A percentile compares a stretch with the other conserved stretches of the same genome.
Evolutionary conservation across 768 basidiomycete genomes (phyloP).

Genomic region (Calocybe gangraenosa): DNA sequence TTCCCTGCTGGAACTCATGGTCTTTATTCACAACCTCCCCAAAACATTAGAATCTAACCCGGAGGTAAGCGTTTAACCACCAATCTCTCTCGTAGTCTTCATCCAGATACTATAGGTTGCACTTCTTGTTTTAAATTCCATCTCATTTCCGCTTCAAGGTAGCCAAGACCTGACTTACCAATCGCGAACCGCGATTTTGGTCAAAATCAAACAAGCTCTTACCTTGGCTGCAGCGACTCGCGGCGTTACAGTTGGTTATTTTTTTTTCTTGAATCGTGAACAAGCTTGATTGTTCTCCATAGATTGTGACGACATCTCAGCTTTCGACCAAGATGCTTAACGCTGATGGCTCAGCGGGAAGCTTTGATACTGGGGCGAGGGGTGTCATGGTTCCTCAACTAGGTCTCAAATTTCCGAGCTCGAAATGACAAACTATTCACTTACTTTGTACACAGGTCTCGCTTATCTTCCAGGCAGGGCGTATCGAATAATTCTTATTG

Average conservation of each 20-base stretch:
- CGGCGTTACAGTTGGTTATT: slow-evolving; percentile 42
- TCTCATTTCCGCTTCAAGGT: slow-evolving; percentile 65
- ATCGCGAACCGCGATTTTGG: slow-evolving; percentile 41
- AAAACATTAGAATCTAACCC: slow-evolving; percentile 39
- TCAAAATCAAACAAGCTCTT: slow-evolving; percentile 49
- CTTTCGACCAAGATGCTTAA: slow-evolving; percentile 65
- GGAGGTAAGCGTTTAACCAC: slow-evolving; percentile 32
- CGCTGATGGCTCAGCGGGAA: slow-evolving; percentile 60
- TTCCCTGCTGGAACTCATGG: slow-evolving; percentile 49
- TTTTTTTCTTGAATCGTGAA: not conserved
- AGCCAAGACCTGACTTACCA: slow-evolving; percentile 31
- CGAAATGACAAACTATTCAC: not conserved
- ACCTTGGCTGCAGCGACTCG: slow-evolving; percentile 42
- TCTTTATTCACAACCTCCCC: slow-evolving; percentile 53
- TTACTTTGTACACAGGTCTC: slow-evolving; percentile 24
- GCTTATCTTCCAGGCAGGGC: slow-evolving; percentile 37
- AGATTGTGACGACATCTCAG: slow-evolving; percentile 59
- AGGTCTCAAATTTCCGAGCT: slow-evolving; percentile 33
- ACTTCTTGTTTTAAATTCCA: slow-evolving; percentile 61
- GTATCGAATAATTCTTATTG: slow-evolving; percentile 32
- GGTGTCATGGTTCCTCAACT: slow-evolving; percentile 67
- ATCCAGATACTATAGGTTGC: slow-evolving; percentile 34
- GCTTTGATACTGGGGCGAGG: slow-evolving; percentile 57
- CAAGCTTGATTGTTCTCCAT: not conserved
- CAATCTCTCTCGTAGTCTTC: not conserved